phyloP scores from a whole-genome alignment of 2,329 filamentous ascomycete species.

The Cryphonectria radicalis region DNA sequence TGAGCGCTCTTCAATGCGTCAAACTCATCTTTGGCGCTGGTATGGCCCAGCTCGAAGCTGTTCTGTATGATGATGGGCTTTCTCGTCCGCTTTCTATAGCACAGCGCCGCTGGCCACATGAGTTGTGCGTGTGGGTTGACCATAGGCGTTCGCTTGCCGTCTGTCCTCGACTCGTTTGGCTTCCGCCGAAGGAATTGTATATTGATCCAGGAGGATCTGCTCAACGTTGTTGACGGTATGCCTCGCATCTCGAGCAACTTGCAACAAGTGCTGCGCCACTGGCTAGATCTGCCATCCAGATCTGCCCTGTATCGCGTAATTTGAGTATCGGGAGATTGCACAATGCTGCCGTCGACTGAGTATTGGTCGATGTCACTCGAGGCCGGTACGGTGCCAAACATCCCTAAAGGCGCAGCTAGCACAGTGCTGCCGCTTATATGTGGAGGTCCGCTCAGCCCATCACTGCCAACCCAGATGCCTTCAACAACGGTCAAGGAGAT shows the following conservation, averaged over 20 bases:
- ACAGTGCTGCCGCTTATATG: conserved; percentile 50
- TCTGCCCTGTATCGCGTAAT: conserved; percentile 47
- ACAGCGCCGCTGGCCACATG: conserved; percentile 59
- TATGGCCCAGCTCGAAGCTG: conserved; percentile 39
- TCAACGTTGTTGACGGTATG: conserved; percentile 48
- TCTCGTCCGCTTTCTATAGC: conserved; percentile 53
- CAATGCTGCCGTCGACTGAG: conserved; percentile 43
- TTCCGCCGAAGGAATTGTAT: conserved; percentile 54
- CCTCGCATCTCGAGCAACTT: conserved; percentile 56
- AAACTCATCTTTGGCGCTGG: conserved; percentile 48
- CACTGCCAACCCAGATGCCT: conserved; percentile 52
- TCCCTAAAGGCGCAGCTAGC: conserved; percentile 59
- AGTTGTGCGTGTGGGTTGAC: conserved; percentile 46
- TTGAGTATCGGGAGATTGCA: conserved; percentile 59
- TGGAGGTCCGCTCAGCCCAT: conserved; percentile 45
- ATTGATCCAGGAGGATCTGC: conserved; percentile 54
- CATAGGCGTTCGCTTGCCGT: conserved; percentile 47
- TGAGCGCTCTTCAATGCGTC: conserved; percentile 55
- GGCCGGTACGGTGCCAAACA: conserved; percentile 49
- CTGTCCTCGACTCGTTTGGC: conserved; percentile 46
- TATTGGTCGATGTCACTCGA: conserved; percentile 42
- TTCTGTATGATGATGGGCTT: conserved; percentile 21
- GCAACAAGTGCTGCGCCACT: conserved; percentile 56
- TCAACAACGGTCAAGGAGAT: conserved; percentile 53
- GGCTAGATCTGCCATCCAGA: conserved; percentile 45